Conservation (phyloP, 495 filamentous ascomycete species). For the Chaetomium cochliodes region DNA sequence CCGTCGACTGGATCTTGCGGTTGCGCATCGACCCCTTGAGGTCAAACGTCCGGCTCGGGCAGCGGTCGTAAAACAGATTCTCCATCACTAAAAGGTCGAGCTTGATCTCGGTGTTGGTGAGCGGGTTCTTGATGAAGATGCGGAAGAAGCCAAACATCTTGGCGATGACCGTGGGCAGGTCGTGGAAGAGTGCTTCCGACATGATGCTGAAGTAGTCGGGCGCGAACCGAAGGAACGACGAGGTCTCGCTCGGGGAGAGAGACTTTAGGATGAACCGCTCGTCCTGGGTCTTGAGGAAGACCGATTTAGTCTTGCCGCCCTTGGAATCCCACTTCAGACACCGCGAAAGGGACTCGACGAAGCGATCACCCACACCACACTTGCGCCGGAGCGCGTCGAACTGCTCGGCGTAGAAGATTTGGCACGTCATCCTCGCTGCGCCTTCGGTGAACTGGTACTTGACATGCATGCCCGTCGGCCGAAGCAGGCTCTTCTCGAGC, state of each 20-base stretch:
- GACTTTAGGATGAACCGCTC: slow-evolving; percentile 82
- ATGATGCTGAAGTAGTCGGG: slow-evolving; percentile 97
- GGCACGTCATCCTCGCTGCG: slow-evolving; percentile 90
- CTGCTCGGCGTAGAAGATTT: slow-evolving; percentile 96
- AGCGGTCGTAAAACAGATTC: slow-evolving; percentile 96
- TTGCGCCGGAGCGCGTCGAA: slow-evolving; percentile 93
- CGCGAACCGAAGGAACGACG: slow-evolving; percentile 90
- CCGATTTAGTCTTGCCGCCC: slow-evolving; percentile 94
- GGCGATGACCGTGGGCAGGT: slow-evolving; percentile 92
- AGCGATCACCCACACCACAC: slow-evolving; percentile 88
- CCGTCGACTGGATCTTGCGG: slow-evolving; percentile 89
- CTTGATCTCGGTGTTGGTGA: slow-evolving; percentile 89
- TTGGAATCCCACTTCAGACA: slow-evolving; percentile 98
- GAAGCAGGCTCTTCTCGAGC: slow-evolving; percentile 73
- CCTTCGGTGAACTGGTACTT: slow-evolving; percentile 93
- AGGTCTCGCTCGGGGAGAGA: slow-evolving; percentile 82
- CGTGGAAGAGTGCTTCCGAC: slow-evolving; percentile 93
- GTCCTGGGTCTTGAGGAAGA: slow-evolving; percentile 97
- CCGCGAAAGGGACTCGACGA: slow-evolving; percentile 90
- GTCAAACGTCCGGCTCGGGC: slow-evolving; percentile 90
- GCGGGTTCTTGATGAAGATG: slow-evolving; percentile 90
- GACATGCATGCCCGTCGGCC: slow-evolving; percentile 82
- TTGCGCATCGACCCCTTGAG: slow-evolving; percentile 98
- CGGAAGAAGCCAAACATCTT: slow-evolving; percentile 99
- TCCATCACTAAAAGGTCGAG: slow-evolving; percentile 96